phyloP scores from a whole-genome alignment of 2,329 filamentous ascomycete species.

The Passalora sequoiae region DNA sequence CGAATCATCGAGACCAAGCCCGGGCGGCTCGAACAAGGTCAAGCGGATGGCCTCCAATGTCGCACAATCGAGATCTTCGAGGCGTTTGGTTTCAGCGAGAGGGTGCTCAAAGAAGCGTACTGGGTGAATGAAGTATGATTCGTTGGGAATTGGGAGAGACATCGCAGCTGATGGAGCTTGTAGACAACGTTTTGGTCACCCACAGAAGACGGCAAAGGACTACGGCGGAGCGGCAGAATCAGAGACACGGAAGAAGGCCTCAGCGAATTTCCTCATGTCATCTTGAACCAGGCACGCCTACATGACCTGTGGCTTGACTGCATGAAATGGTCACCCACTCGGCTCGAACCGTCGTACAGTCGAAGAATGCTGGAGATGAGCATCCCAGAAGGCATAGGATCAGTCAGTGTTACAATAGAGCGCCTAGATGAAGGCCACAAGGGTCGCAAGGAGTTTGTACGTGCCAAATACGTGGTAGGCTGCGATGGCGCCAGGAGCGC shows the following conservation, averaged over 20 bases:
- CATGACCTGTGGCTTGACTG: slow-evolving; percentile 46
- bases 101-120: slow-evolving; percentile 61
- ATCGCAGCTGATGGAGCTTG: background rate
- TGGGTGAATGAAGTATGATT: slow-evolving; percentile 52
- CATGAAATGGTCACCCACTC: slow-evolving; percentile 31
- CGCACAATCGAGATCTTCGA: slow-evolving; percentile 70
- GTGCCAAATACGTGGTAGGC: slow-evolving; percentile 34
- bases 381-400: slow-evolving; percentile 39
- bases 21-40: slow-evolving; percentile 33
- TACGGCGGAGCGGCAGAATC: slow-evolving; percentile 56
- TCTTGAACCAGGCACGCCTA: slow-evolving; percentile 66
- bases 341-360: slow-evolving; percentile 30
- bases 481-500: slow-evolving; percentile 34
- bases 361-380: slow-evolving; percentile 22
- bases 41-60: slow-evolving; percentile 56
- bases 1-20: slow-evolving; percentile 41
- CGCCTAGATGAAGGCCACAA: slow-evolving; percentile 32
- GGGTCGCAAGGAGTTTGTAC: slow-evolving; percentile 28
- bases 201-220: slow-evolving; percentile 48
- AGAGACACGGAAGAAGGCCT: slow-evolving; percentile 59
- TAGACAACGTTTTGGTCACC: slow-evolving; percentile 59
- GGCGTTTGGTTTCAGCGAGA: slow-evolving; percentile 62
- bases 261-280: slow-evolving; percentile 60
- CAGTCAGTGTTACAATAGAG: slow-evolving; percentile 47
- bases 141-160: background rate